Evolutionary conservation across 179 eudicot species (phyloP).

Genomic region (Silene vulgaris): DNA sequence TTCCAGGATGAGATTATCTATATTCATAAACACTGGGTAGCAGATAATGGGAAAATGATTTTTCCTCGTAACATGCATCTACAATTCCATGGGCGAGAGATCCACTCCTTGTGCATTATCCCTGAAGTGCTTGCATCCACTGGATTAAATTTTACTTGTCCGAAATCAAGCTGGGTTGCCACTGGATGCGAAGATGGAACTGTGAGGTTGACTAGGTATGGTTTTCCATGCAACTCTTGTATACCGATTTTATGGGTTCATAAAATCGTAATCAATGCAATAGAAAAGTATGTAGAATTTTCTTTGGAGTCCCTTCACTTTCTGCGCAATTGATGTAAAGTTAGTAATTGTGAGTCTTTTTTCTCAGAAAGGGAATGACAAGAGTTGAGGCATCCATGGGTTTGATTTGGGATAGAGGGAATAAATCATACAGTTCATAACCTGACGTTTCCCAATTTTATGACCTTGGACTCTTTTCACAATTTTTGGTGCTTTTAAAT

Average conservation of each 20-base stretch:
- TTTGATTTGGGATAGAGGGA: not conserved
- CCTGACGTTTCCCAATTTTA: conserved; percentile 8
- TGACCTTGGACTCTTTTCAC: not conserved
- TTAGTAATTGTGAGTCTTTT: not conserved
- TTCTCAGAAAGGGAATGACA: not conserved
- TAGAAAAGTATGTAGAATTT: not conserved
- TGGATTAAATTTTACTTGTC: conserved; percentile 19
- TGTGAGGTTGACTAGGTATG: conserved; percentile 88
- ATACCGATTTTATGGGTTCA: not conserved
- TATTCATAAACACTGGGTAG: conserved; percentile 51
- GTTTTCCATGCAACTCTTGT: not conserved
- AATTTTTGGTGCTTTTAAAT: not conserved
- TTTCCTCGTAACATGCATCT: conserved; percentile 70
- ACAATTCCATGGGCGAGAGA: conserved; percentile 96
- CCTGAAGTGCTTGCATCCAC: conserved; percentile 32
- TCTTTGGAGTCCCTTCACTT: not conserved
- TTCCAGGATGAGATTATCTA: conserved; percentile 71
- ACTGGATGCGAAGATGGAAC: conserved; percentile 98
- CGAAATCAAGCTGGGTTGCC: conserved; percentile 59
- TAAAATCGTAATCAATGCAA: not conserved
- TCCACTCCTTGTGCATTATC: conserved; percentile 75
- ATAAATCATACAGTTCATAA: not conserved
- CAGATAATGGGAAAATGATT: conserved; percentile 42
- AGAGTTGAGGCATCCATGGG: not conserved
- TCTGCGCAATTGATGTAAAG: not conserved